Evolutionary conservation across 208 protist species (phyloP), one percentile per base, ranked within the genome.

Genomic region (Trypanosoma avium): DNA sequence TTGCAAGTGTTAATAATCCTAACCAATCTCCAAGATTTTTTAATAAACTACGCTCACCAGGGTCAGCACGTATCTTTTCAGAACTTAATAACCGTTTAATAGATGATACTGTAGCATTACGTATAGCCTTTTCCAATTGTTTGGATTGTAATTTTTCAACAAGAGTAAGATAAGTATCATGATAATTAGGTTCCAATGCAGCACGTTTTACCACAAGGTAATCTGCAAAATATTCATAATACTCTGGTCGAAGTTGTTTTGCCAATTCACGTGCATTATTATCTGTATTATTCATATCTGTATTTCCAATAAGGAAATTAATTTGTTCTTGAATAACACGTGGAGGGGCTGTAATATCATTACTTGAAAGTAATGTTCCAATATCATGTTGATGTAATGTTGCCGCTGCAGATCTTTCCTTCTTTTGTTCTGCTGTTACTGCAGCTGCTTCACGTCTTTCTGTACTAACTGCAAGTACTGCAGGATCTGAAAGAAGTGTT

Each of bases 1-100:
- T 94, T 45, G 86, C 89, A 10, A 99, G 77, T n/a, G 99, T 99
- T 46, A 98, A 86, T 61, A 92, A 75, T 36, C 99, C 99, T 0
- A 99, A 83, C 98, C 98, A 99, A 38, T 73, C 86, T 42, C 98
- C 98, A 24, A 99, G 86, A 60, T 99, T 99, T 74, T 99, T 98
- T 24, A 99, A 85, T 10, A 99, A 70, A 13, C 86, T 90, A 50
- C 98, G 86, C 74, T 99, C 97, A 24, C 84, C 88, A 27, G 67
- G 61, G 53, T 89, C 87, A 13, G 77, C 86, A 29, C 79, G 84
- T 50, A 99, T 98, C 81, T 97, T 98, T n/a, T 97, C 87, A 2
- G 93, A 98, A 30, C 67, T 66, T 22, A 99, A 77, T 30, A 99
- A 81, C 30, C 84, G 82, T 27, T 94, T 85, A 57, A 98, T 86